Conservation (phyloP, 495 filamentous ascomycete species). For the Massariosphaeria phaeospora region DNA sequence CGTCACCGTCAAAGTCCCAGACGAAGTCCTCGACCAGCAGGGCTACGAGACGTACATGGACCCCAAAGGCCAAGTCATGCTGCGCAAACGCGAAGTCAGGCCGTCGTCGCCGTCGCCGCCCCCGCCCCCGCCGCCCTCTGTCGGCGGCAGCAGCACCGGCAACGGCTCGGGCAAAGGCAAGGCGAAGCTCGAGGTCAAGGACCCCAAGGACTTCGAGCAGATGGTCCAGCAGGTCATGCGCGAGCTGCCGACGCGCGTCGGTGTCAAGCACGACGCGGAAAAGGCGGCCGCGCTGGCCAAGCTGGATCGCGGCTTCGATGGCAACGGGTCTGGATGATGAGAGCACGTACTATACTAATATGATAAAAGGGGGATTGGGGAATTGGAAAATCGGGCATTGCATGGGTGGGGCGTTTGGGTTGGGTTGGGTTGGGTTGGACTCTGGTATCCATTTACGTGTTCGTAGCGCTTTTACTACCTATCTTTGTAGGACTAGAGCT, state of each 20-base stretch:
- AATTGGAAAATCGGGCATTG: too few relatives aligned
- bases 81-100: slow-evolving; percentile 27
- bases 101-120: neutral
- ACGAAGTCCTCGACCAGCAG: slow-evolving; percentile 40
- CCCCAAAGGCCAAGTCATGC: slow-evolving; percentile 36
- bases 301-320: slow-evolving; percentile 39
- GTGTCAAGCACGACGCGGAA: slow-evolving; percentile 31
- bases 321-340: neutral
- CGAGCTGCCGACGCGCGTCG: slow-evolving; percentile 33
- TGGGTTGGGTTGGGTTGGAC: too few relatives aligned
- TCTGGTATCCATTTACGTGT: too few relatives aligned
- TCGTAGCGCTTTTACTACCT: too few relatives aligned
- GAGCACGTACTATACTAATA: too few relatives aligned
- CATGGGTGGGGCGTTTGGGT: too few relatives aligned
- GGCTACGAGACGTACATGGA: slow-evolving; percentile 45
- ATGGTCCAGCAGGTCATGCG: slow-evolving; percentile 38
- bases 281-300: slow-evolving; percentile 37
- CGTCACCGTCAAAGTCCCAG: slow-evolving; percentile 31
- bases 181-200: slow-evolving; percentile 27
- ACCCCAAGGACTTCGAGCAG: slow-evolving; percentile 33
- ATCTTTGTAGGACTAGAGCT: too few relatives aligned
- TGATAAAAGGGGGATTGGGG: too few relatives aligned
- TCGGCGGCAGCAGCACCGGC: too few relatives aligned
- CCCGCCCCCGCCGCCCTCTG: too few relatives aligned
- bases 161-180: slow-evolving; percentile 17